A percentile compares a stretch with the other conserved stretches of the same genome.
Evolutionary conservation across 352 stramenopile species (phyloP).

Genomic region (Globisporangium abappressorium): DNA sequence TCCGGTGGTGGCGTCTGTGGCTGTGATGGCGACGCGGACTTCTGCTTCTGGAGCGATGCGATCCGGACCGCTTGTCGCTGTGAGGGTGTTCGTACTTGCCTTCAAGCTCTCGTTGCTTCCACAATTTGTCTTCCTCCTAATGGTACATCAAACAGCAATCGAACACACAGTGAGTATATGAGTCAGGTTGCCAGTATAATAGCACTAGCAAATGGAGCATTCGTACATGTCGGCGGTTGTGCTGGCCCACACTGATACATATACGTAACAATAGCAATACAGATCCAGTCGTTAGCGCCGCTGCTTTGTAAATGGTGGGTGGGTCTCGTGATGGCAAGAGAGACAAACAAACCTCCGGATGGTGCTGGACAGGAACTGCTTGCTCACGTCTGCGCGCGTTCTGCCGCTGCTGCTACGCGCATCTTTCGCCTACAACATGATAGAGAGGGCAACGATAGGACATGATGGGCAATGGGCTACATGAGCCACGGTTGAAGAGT

Average conservation of each 20-base stretch:
- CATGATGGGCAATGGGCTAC: neutral
- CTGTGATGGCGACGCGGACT: constrained; percentile 5
- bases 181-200: neutral
- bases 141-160: neutral
- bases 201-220: neutral
- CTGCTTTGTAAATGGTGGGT: neutral
- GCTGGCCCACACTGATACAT: constrained; percentile 39
- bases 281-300: neutral
- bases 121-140: constrained; percentile 60
- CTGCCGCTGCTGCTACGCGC: constrained; percentile 4
- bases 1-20: constrained; percentile 8
- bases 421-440: constrained; percentile 22
- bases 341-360: constrained; percentile 44
- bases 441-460: neutral
- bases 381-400: constrained; percentile 54
- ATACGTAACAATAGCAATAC: neutral
- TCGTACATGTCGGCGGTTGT: constrained; percentile 57
- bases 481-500: neutral
- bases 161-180: neutral
- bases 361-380: constrained; percentile 58
- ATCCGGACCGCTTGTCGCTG: neutral
- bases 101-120: constrained; percentile 45
- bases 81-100: constrained; percentile 11
- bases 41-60: constrained; percentile 1
- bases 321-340: neutral